Evolutionary conservation across 2,329 filamentous ascomycete genomes (phyloP), one percentile per base, ranked within the genome.

Genomic region (Epichloe glyceriae): DNA sequence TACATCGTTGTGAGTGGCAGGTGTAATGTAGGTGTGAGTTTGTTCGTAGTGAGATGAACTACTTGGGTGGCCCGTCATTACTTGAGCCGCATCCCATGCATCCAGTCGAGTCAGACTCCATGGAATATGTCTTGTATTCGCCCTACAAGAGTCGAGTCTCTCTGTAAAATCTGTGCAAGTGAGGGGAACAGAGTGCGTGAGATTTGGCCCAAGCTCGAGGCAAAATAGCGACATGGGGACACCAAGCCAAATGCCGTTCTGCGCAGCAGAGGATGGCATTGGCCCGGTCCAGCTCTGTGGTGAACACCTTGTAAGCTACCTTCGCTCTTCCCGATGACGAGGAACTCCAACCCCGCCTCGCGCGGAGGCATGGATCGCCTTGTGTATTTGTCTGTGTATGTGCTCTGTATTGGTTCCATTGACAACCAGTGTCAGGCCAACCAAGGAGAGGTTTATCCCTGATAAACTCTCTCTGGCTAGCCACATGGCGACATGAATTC

Each of bases 381-480:
- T 30, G 11, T 30, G 40, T 44, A 8, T 7, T 15, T 26, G 15
- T 26, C 4, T n/a, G 54, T 59, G 58, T 44, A 14, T 38, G 5
- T 37, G 35, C 12, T 26, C 40, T 11, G 2, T 5, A 57, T 57
- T 61, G 57, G 60, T 64, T 62, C 64, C 67, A 65, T 68, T 62
- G 67, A 70, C 71, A 73, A 53, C 68, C 69, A 68, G 70, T 72
- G 71, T 66, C 62, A 62, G 63, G 58, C 61, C 62, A 59, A 55
- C 55, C 57, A 58, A 53, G 50, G 15, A 51, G 56, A 47, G 62
- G 65, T 10, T 17, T 47, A 71, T 68, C 56, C 65, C 69, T 57
- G 70, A 70, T 71, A 68, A 47, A 35, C 15, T 48, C 39, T 39
- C 56, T 56, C 55, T 58, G 56, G 49, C 56, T 60, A 59, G 62